phyloP scores from a whole-genome alignment of 1,284 basidiomycete genomes.

The Athelia psychrophila region DNA sequence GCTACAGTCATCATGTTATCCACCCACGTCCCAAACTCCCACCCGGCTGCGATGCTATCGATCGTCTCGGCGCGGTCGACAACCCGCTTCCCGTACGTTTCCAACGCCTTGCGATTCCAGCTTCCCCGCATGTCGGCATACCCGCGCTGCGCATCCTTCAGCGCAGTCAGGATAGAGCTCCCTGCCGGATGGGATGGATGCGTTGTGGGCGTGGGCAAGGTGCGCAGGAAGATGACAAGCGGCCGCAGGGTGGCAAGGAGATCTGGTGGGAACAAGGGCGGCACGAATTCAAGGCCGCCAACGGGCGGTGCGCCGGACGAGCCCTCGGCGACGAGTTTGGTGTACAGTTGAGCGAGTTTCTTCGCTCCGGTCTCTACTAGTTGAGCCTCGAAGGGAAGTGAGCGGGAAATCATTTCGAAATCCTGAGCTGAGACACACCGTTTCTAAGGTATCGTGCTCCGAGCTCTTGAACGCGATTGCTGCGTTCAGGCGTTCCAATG shows the following conservation, averaged over 20 bases:
- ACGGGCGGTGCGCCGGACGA: constrained; percentile 65
- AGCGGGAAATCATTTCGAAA: constrained; percentile 1
- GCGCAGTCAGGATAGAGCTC: constrained; percentile 52
- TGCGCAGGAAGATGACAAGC: constrained; percentile 64
- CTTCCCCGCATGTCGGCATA: constrained; percentile 81
- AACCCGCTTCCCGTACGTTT: constrained; percentile 55
- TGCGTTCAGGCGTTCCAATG: constrained; percentile 71
- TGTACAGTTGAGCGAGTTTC: constrained; percentile 75
- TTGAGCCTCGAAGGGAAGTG: constrained; percentile 46
- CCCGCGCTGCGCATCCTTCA: constrained; percentile 74
- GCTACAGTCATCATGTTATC: constrained; percentile 33
- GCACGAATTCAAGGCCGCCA: constrained; percentile 53
- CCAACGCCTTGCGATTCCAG: constrained; percentile 71
- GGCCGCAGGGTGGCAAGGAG: constrained; percentile 55
- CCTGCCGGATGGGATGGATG: constrained; percentile 79
- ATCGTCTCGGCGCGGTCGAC: constrained; percentile 39
- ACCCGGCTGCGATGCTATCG: constrained; percentile 34
- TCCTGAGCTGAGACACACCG: constrained; percentile 35
- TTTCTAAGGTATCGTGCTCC: constrained; percentile 56
- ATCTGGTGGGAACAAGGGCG: constrained; percentile 50
- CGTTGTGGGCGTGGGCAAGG: constrained; percentile 68
- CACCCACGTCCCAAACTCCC: constrained; percentile 38
- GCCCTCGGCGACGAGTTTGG: constrained; percentile 77
- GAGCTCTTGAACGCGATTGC: constrained; percentile 73
- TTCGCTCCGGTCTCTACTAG: constrained; percentile 78